A percentile compares a stretch with the other conserved stretches of the same genome.
Conservation (phyloP, 495 filamentous ascomycete species). For the Aspergillus haitiensis region DNA sequence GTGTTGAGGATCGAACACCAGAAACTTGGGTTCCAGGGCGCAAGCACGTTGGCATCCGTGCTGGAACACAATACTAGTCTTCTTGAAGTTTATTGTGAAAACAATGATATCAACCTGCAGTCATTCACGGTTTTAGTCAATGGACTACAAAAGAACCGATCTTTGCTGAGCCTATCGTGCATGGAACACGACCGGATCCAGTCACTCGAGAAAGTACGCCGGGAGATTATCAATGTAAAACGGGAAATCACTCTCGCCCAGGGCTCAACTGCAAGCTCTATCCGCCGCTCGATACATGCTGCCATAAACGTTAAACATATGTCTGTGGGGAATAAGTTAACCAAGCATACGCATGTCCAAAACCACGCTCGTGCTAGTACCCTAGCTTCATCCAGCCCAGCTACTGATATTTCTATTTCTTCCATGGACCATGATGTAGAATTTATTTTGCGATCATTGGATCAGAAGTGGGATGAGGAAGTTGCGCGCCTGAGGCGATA, state of each 20-base stretch:
- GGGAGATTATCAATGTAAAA: slow-evolving; percentile 56
- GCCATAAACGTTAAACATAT: slow-evolving; percentile 39
- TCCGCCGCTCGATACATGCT: slow-evolving; percentile 48
- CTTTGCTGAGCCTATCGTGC: slow-evolving; percentile 61
- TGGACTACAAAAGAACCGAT: slow-evolving; percentile 65
- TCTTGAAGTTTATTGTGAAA: slow-evolving; percentile 70
- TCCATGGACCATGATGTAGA: slow-evolving; percentile 52
- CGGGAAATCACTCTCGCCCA: slow-evolving; percentile 36
- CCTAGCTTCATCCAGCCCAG: slow-evolving; percentile 23
- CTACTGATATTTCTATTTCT: slow-evolving; percentile 28
- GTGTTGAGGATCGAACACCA: slow-evolving; percentile 74
- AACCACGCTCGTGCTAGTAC: slow-evolving; percentile 21
- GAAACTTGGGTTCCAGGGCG: slow-evolving; percentile 66
- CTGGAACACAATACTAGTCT: slow-evolving; percentile 65
- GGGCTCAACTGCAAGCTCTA: slow-evolving; percentile 40
- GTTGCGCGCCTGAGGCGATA: slow-evolving; percentile 56
- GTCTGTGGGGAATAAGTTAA: slow-evolving; percentile 34
- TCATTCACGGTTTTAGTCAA: slow-evolving; percentile 78
- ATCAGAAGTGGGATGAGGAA: slow-evolving; percentile 64
- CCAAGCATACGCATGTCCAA: slow-evolving; percentile 33
- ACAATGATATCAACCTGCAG: slow-evolving; percentile 75
- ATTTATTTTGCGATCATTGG: slow-evolving; percentile 54
- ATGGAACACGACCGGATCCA: slow-evolving; percentile 63
- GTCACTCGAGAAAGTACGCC: slow-evolving; percentile 63
- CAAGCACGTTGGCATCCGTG: slow-evolving; percentile 75